A percentile compares a stretch with the other conserved stretches of the same genome.
These are phyloP conservation scores for Aphanomyces stellatus DNA, from an alignment of 352 stramenopile genomes.

Conservation along the genomic window DNA sequence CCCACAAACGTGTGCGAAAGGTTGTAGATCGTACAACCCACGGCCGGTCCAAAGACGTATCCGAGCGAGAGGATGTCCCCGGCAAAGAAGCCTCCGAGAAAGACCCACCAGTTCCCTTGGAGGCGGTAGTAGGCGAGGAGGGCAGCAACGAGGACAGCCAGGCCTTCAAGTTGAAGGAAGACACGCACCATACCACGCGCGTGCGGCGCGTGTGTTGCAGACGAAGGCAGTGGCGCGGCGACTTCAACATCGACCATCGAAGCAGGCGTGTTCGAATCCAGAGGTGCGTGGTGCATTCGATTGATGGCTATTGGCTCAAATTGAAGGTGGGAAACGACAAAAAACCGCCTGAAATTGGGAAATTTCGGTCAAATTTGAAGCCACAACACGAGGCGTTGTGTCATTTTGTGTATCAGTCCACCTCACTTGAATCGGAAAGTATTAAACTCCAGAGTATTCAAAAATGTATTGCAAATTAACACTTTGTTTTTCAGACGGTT, in stretches of 20 bases:
- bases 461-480: too few species aligned
- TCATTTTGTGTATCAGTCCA: too few species aligned
- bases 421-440: too few species aligned
- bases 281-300: too few species aligned
- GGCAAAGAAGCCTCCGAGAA: constrained; percentile 6
- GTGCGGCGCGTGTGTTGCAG: background rate
- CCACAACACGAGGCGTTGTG: too few species aligned
- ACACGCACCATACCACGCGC: constrained; percentile 11
- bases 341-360: too few species aligned
- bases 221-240: background rate
- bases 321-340: too few species aligned
- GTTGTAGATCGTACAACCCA: constrained; percentile 11
- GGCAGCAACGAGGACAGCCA: background rate
- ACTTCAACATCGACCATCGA: background rate
- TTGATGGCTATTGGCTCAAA: too few species aligned
- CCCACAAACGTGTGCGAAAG: constrained; percentile 14
- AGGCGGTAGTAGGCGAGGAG: constrained; percentile 9
- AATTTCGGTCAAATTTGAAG: too few species aligned
- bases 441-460: too few species aligned
- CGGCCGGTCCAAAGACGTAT: background rate
- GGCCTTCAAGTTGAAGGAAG: constrained; percentile 13
- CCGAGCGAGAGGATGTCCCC: constrained; percentile 12
- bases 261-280: background rate
- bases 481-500: too few species aligned
- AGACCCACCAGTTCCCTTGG: constrained; percentile 10